phyloP scores from a whole-genome alignment of 371 early-diverging fungal genomes.

The Mucor indicus region DNA sequence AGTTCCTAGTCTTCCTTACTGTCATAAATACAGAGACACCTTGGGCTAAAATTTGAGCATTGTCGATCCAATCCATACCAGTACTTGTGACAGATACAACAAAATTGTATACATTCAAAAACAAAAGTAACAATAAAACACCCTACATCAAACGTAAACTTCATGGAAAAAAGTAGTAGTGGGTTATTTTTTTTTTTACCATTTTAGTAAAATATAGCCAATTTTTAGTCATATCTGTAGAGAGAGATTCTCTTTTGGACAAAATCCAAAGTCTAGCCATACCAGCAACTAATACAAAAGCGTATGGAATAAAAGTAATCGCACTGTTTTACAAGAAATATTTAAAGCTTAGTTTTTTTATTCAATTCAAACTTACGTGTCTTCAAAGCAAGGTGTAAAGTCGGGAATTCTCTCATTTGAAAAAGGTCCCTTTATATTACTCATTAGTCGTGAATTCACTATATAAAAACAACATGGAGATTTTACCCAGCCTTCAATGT shows the following conservation, averaged over 20 bases:
- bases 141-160: not conserved
- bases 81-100: conserved; percentile 5
- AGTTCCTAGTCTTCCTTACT: conserved; percentile 13
- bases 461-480: not conserved
- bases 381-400: conserved; percentile 76
- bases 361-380: conserved; percentile 44
- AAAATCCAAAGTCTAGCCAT: conserved; percentile 45
- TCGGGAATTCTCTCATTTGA: conserved; percentile 55
- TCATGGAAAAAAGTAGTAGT: not conserved
- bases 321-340: conserved; percentile 16
- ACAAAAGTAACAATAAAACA: conserved; percentile 4
- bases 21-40: conserved; percentile 31
- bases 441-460: too few species aligned
- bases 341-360: not conserved
- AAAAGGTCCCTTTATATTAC: conserved; percentile 63
- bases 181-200: conserved; percentile 23
- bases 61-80: conserved; percentile 32
- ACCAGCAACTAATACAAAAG: conserved; percentile 50
- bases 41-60: conserved; percentile 31
- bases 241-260: conserved; percentile 29
- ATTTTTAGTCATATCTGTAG: conserved; percentile 39
- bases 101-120: conserved; percentile 17
- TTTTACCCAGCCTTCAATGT: conserved; percentile 45
- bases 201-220: conserved; percentile 55
- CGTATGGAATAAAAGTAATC: conserved; percentile 42